Base-by-base conservation (phyloP, 2,329 filamentous ascomycete genomes). In the Neonectria hederae region DNA sequence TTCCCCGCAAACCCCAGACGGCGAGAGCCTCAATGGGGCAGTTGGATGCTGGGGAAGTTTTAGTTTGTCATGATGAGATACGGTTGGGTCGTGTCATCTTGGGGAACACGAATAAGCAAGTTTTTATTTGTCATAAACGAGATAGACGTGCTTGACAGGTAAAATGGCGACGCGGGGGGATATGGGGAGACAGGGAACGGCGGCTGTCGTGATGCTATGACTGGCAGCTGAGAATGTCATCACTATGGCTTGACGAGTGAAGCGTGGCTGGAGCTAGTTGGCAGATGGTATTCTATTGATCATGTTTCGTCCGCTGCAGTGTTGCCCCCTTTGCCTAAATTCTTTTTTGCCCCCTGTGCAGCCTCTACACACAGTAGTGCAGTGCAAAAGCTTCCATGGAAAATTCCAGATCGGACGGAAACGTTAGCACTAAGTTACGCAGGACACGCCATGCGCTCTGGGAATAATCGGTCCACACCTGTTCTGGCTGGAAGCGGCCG, bases 381-480 rank as follows among this genome's bases (percentile, higher is more conserved):
- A 5, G 3, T 13, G 22, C 8, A 22, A 21, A 28, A 19, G 48
- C 48, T 30, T 28, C 45, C 19, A 30, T 51, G 19, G 11, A 14
- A 14, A 32, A 30, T 32, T 32, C 26, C 6, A 21, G 26, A 51
- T 32, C 30, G 10, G 4, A 11, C 30, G 10, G 28, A 32, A 13
- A 13, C 30, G 30, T 28, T 28, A 9, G 26, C n/a, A 19, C 14
- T 7, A 9, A 28, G 28, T 9, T 28, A 38, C 13, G 14, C n/a
- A 22, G 14, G 54, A 57, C 30, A 49, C 28, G 54, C 43, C 45
- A 49, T 24, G 7, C 5, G 42, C 14, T 24, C 54, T 57, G 35
- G 45, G 35, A 59, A 32, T 24, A 52, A 48, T 59, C 46, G 55
- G 35, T 52, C 55, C 46, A 59, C 46, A 46, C 55, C 42, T 19